Evolutionary conservation across 176 grass and related monocot genomes (phyloP).

Genomic region (Echinochloa phyllopogon): DNA sequence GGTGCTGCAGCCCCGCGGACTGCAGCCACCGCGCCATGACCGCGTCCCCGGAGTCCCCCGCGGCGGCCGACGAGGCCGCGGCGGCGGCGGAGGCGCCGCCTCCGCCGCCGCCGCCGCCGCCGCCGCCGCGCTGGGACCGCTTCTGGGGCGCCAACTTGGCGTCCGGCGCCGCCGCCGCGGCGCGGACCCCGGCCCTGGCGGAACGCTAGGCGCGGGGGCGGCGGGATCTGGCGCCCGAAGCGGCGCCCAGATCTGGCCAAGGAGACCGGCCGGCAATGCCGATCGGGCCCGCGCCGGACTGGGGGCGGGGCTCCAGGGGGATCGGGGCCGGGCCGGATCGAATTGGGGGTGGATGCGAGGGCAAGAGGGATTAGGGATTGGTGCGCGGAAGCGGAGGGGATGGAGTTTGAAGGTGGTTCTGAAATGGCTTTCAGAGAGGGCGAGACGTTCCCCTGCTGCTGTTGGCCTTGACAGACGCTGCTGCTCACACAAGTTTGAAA

Average conservation of each 20-base stretch:
- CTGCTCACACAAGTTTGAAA: slow-evolving; percentile 42
- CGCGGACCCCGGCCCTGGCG: neutral
- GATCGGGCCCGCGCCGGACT: neutral
- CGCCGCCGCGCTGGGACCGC: slow-evolving; percentile 68
- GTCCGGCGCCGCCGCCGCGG: neutral
- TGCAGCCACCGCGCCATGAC: slow-evolving; percentile 88
- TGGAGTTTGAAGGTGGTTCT: slow-evolving; percentile 42
- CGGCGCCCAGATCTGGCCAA: slow-evolving; percentile 34
- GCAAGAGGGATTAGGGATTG: slow-evolving; percentile 21
- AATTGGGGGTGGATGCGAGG: slow-evolving; percentile 6
- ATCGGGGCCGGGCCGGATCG: neutral
- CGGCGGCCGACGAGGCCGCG: slow-evolving; percentile 34
- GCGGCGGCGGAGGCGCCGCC: slow-evolving; percentile 35
- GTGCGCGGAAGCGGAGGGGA: neutral
- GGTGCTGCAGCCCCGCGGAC: slow-evolving; percentile 76
- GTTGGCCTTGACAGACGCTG: slow-evolving; percentile 9
- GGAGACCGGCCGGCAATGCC: slow-evolving; percentile 35
- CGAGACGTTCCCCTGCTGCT: slow-evolving; percentile 33
- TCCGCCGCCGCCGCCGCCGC: slow-evolving; percentile 62
- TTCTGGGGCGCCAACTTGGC: slow-evolving; percentile 76
- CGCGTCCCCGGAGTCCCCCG: slow-evolving; percentile 65
- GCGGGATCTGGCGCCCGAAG: slow-evolving; percentile 26
- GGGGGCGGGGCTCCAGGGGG: neutral
- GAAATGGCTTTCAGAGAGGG: slow-evolving; percentile 39
- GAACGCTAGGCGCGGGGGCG: neutral